Base-by-base conservation (phyloP, 2,329 filamentous ascomycete species). In the Beauveria sp. region DNA sequence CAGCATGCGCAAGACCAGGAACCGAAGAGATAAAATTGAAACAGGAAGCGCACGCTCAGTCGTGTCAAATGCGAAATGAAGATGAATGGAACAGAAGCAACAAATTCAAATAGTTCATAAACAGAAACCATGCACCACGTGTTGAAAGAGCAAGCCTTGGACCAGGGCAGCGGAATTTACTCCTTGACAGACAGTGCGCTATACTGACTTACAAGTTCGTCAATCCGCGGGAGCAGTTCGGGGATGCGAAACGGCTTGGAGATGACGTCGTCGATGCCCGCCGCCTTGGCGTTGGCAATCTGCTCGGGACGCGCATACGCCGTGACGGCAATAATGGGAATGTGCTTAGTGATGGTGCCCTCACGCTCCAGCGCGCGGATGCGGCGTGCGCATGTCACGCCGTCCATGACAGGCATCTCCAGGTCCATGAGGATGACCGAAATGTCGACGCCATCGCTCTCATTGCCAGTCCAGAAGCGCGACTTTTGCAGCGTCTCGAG, bases 341-440 rank as follows among this genome's bases (percentile, higher is more conserved):
- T 83, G 68, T 90, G 88, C 55, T 79, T 76, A 20, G 81, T 77
- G 53, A 90, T 81, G 38, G 79, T 82, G 22, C 85, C 84, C 58
- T 83, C 78, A 54, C 74, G 75, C 70, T 93, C 88, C 20, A 90
- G 77, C 63, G 87, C 81, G 20, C 90, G 81, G 58, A 93, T 91
- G 63, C 78, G 82, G 47, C 81, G 79, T 14, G 89, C 86, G 65
- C 89, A 91, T 2, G 87, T 88, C 72, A 90, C 83, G 42, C 90
- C 90, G 67, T 93, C 88, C 89, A 92, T 92, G 49, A 91, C 81
- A 1, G 89, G 89, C 89, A 93, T 93, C 68, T 92, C 89, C 53
- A 91, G 79, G 69, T 93, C 90, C 89, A 93, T 91, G 6, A 93
- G 73, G 14, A 93, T 86, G 51, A 91, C 79, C 9, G 85, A 84